phyloP scores from a whole-genome alignment of 768 basidiomycete genomes.

The Leccinum rimulosum region DNA sequence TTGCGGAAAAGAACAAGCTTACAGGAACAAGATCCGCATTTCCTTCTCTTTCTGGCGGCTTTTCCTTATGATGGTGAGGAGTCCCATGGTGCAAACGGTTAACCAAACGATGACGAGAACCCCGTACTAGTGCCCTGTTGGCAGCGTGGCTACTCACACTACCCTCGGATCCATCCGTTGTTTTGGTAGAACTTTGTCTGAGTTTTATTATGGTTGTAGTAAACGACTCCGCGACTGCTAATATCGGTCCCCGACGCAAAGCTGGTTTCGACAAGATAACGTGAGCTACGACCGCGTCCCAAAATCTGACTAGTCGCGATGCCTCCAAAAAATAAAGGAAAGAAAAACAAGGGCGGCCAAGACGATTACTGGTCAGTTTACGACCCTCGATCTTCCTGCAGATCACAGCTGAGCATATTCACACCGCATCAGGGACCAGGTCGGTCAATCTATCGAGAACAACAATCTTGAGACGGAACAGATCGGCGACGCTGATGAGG shows the following conservation, averaged over 20 bases:
- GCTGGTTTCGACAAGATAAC: slow-evolving; percentile 17
- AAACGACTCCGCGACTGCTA: background rate
- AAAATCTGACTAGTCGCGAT: slow-evolving; percentile 13
- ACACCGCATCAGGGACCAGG: slow-evolving; percentile 51
- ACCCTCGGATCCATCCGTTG: background rate
- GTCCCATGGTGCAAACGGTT: slow-evolving; percentile 58
- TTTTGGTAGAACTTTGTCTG: background rate
- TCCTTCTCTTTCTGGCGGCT: slow-evolving; percentile 93
- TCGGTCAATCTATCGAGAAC: slow-evolving; percentile 54
- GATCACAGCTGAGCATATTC: slow-evolving; percentile 17
- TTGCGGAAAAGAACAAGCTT: slow-evolving; percentile 24
- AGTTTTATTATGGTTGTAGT: background rate
- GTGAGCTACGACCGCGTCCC: background rate
- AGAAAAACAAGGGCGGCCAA: slow-evolving; percentile 79
- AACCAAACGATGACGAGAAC: background rate
- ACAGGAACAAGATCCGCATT: slow-evolving; percentile 96
- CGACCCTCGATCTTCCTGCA: slow-evolving; percentile 10
- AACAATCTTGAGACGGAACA: slow-evolving; percentile 33
- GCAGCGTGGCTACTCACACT: background rate
- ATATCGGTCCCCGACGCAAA: slow-evolving; percentile 14
- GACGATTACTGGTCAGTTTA: slow-evolving; percentile 72
- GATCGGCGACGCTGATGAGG: slow-evolving; percentile 42
- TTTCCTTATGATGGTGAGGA: slow-evolving; percentile 96
- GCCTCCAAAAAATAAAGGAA: slow-evolving; percentile 75
- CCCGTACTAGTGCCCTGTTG: background rate